Conservation (phyloP, 2,329 filamentous ascomycete species). For the Colletotrichum lindemuthianum region DNA sequence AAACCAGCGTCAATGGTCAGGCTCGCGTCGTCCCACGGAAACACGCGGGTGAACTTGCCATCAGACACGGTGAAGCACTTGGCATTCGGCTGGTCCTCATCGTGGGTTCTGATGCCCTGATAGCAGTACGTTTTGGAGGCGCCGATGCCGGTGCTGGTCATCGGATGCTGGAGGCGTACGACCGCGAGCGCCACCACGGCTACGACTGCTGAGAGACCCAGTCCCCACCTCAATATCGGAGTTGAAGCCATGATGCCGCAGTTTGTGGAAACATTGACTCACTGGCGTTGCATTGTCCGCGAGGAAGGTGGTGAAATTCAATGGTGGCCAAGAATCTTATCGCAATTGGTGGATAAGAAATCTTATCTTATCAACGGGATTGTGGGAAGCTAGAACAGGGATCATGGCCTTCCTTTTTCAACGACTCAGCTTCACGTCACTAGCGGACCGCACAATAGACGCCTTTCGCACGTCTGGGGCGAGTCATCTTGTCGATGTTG, state of each 20-base stretch:
- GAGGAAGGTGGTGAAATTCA: constrained; percentile 16
- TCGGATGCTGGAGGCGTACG: constrained; percentile 37
- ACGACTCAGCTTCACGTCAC: not conserved
- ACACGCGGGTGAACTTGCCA: constrained; percentile 62
- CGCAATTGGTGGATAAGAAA: constrained; percentile 20
- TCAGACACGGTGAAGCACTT: constrained; percentile 66
- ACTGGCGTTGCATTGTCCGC: constrained; percentile 1
- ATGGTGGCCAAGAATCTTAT: constrained; percentile 30
- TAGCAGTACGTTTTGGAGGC: constrained; percentile 51
- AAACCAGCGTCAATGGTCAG: constrained; percentile 53
- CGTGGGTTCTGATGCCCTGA: constrained; percentile 49
- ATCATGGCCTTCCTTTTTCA: not conserved
- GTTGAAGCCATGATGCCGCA: constrained; percentile 22
- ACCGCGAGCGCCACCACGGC: constrained; percentile 46
- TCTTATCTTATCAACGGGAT: constrained; percentile 18
- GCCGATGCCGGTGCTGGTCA: constrained; percentile 14
- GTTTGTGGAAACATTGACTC: constrained; percentile 11
- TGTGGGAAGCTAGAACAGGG: not conserved
- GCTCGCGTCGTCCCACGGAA: constrained; percentile 46
- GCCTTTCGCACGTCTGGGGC: no score
- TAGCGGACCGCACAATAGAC: no score
- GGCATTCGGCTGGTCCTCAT: constrained; percentile 48
- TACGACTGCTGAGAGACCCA: constrained; percentile 42
- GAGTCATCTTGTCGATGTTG: no score
- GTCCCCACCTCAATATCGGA: constrained; percentile 29